Evolutionary conservation across 2,329 filamentous ascomycete genomes (phyloP), one percentile per base, ranked within the genome.

Genomic region (Pyricularia sp.): DNA sequence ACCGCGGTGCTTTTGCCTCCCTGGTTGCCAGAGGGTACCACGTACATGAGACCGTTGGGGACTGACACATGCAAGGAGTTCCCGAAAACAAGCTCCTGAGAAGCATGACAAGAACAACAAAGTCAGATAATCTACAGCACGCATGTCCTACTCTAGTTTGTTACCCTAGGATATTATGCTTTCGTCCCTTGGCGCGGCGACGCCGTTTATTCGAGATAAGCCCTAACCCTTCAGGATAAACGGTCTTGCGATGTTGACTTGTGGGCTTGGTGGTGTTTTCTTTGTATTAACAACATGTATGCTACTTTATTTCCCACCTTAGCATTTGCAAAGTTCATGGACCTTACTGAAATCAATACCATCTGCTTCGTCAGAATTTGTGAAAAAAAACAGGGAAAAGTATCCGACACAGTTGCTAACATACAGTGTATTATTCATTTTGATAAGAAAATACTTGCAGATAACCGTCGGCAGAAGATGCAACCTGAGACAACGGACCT

Each of bases 21-120:
- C 14, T n/a, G 42, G 42, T 50, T 23, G 14, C 25, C 25, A 61
- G 23, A 12, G 25, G 11, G 33, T 36, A n/a, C n/a, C n/a, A n/a
- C n/a, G n/a, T n/a, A 26, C 23, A 63, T 26, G 26, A 63, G 25
- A 63, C 59, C 25, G 23, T 63, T 26, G 59, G 11, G 28, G 59
- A 63, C 59, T 63, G 59, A 63, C 59, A 63, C 59, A 63, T 61
- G 58, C 58, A 61, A 25, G 25, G 58, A 61, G n/a, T 61, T 61
- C 25, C 10, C 58, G n/a, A 61, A 26, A 61, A 26, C 26, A 50
- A 50, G 42, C 17, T 66, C 33, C 58, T 61, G 66, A 36, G 4
- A 3, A 61, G 1, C n/a, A 61, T 26, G 58, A 23, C 58, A 61
- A n/a, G 20, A 25, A 7, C 23, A 23, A 25, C 55, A 6, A 59